Evolutionary conservation across 345 rosid species (phyloP).

Genomic region (Melastoma malabathricum): DNA sequence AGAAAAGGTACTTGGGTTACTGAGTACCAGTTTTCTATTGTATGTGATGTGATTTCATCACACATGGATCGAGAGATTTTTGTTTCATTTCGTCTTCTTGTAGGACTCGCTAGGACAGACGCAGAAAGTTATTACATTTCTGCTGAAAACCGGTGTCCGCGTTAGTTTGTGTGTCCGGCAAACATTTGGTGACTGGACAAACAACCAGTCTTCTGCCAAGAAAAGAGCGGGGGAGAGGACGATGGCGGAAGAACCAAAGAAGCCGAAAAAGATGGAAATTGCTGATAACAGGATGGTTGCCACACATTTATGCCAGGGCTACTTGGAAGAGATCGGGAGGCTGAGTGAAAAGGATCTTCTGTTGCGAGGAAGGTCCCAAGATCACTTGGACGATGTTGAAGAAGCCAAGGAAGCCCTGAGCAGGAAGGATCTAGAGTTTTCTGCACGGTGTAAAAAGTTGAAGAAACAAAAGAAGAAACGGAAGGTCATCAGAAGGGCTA

Average conservation of each 20-base stretch:
- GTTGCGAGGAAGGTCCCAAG: conserved; percentile 9
- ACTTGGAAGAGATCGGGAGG: conserved; percentile 33
- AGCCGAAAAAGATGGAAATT: conserved; percentile 12
- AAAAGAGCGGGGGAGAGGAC: conserved; percentile 19
- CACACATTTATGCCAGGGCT: conserved; percentile 8
- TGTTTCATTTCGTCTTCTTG: background rate
- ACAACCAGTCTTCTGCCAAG: conserved; percentile 9
- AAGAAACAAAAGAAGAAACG: conserved; percentile 2
- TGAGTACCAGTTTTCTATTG: too few species aligned
- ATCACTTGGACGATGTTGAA: conserved; percentile 7
- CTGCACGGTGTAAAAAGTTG: conserved; percentile 9
- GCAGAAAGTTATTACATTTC: conserved; percentile 38
- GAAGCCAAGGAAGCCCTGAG: conserved; percentile 8
- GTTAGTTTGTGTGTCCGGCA: conserved; percentile 42
- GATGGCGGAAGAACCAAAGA: conserved; percentile 22
- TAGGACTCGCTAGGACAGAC: conserved; percentile 56
- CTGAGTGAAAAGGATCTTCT: conserved; percentile 28
- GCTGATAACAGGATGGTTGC: conserved; percentile 11
- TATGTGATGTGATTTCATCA: too few species aligned
- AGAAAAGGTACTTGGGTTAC: conserved; percentile 33
- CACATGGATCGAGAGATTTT: too few species aligned
- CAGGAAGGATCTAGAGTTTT: conserved; percentile 8
- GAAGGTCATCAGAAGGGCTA: too few species aligned
- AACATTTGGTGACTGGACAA: conserved; percentile 19
- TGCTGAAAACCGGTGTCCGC: conserved; percentile 19